Conservation (phyloP, 202 grass and related monocot species). For the Thinopyrum obtusiflorum region DNA sequence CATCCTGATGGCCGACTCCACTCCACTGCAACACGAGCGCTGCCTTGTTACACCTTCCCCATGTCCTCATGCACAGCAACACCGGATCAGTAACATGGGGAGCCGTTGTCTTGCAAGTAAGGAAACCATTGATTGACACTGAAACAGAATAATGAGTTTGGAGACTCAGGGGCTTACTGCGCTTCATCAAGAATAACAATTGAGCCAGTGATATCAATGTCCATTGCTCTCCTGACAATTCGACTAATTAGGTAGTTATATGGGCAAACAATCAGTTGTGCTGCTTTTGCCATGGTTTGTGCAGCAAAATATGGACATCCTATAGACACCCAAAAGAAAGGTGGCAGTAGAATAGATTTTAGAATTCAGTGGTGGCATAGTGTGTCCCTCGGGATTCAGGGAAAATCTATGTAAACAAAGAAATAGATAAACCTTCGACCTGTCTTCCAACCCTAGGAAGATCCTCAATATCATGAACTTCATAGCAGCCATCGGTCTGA, state of each 20-base stretch:
- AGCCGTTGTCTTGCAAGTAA: neutral
- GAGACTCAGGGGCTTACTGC: conserved; percentile 47
- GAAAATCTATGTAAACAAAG: conserved; percentile 25
- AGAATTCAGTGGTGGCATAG: neutral
- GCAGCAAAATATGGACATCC: conserved; percentile 92
- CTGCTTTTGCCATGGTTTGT: conserved; percentile 71
- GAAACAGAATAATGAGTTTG: conserved; percentile 23
- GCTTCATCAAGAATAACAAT: conserved; percentile 95
- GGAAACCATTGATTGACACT: neutral
- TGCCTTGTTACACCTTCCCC: too few species aligned
- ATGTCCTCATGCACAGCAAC: too few species aligned
- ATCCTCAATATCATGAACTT: conserved; percentile 98
- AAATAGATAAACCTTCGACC: conserved; percentile 63
- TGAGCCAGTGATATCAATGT: conserved; percentile 76
- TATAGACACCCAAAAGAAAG: conserved; percentile 30
- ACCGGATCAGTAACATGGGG: too few species aligned
- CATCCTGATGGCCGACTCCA: too few species aligned
- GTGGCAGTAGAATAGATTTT: conserved; percentile 6
- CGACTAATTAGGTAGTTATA: conserved; percentile 93
- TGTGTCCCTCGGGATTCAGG: neutral
- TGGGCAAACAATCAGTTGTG: conserved; percentile 83
- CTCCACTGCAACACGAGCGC: too few species aligned
- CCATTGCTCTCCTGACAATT: conserved; percentile 86
- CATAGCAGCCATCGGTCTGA: conserved; percentile 52
- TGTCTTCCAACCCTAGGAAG: conserved; percentile 67